phyloP scores from a whole-genome alignment of 805 yeast genomes.

The Ogataea corticis region DNA sequence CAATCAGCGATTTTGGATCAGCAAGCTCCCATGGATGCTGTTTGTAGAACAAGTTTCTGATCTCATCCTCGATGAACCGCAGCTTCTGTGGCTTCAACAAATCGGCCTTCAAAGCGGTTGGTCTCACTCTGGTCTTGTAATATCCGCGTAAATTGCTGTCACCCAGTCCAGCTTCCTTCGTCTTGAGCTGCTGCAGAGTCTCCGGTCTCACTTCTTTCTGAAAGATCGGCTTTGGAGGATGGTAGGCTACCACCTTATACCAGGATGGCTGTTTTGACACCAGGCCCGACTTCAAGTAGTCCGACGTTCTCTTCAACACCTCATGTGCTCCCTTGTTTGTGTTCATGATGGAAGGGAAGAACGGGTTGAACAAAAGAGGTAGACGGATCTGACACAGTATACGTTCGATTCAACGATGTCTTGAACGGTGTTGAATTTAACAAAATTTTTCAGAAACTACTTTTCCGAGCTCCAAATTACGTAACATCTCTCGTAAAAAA shows the following conservation, averaged over 20 bases:
- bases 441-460: neutral
- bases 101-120: conserved; percentile 38
- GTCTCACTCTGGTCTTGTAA: conserved; percentile 49
- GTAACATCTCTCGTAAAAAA: no score
- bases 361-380: neutral
- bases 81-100: conserved; percentile 56
- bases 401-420: neutral
- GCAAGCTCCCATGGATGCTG: conserved; percentile 99
- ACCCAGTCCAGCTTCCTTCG: conserved; percentile 21
- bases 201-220: conserved; percentile 43
- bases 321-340: conserved; percentile 73
- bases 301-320: conserved; percentile 79
- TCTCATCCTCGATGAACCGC: conserved; percentile 70
- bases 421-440: neutral
- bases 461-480: neutral
- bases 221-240: conserved; percentile 75
- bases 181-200: conserved; percentile 24
- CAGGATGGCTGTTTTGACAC: conserved; percentile 77
- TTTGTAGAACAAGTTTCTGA: conserved; percentile 78
- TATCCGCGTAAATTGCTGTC: conserved; percentile 21
- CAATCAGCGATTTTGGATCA: conserved; percentile 80
- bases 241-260: conserved; percentile 79
- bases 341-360: conserved; percentile 47
- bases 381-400: neutral
- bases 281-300: conserved; percentile 69